Conservation (phyloP, 148 eudicot genomes). For the Dysphania ambrosioides region DNA sequence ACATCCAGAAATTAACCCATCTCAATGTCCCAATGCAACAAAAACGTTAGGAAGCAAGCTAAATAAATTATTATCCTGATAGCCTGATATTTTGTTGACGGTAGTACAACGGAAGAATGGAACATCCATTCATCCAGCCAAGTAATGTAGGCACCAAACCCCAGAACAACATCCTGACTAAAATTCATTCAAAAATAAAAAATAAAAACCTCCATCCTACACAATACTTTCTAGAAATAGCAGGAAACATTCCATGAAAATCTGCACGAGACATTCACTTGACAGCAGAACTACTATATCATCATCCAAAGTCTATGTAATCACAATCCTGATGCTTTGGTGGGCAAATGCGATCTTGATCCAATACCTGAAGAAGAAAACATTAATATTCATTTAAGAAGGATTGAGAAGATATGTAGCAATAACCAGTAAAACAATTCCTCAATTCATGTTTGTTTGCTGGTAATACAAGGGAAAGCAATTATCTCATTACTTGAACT, state of each 20-base stretch:
- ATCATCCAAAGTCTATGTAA: slow-evolving; percentile 2
- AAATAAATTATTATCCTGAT: too few relatives aligned
- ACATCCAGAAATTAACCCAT: not conserved
- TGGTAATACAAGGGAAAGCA: not conserved
- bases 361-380: slow-evolving; percentile 11
- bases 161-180: slow-evolving; percentile 10
- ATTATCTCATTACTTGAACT: too few relatives aligned
- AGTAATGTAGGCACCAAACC: slow-evolving; percentile 2
- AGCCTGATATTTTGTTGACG: not conserved
- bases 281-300: slow-evolving; percentile 8
- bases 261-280: slow-evolving; percentile 18
- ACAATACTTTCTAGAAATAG: slow-evolving; percentile 7
- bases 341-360: slow-evolving; percentile 9
- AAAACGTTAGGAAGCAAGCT: slow-evolving; percentile 5
- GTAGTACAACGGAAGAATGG: slow-evolving; percentile 9
- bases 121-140: slow-evolving; percentile 1
- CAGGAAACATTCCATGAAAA: slow-evolving; percentile 8
- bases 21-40: not conserved
- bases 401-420: not conserved
- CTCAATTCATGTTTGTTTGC: not conserved
- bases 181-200: slow-evolving; percentile 15
- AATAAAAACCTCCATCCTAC: slow-evolving; percentile 14
- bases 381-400: not conserved
- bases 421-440: not conserved
- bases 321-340: slow-evolving; percentile 9